phyloP scores from a whole-genome alignment of 805 yeast genomes.

The Candida boidinii region DNA sequence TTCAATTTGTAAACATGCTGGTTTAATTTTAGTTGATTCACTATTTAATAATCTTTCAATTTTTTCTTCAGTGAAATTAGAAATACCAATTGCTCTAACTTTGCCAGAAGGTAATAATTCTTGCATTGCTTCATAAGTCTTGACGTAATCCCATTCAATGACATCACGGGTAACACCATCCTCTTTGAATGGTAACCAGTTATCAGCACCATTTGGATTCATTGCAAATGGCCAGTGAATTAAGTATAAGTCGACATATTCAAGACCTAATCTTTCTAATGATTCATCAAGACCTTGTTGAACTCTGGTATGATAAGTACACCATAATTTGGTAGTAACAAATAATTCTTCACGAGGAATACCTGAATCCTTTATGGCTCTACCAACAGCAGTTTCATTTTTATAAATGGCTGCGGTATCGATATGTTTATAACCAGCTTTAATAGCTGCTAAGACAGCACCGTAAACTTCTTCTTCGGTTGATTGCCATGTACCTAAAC shows the following conservation, averaged over 20 bases:
- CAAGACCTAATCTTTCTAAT: conserved; percentile 41
- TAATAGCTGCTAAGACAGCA: conserved; percentile 53
- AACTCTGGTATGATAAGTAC: conserved; percentile 29
- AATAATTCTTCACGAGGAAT: conserved; percentile 42
- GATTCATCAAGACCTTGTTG: conserved; percentile 41
- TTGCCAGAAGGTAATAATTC: conserved; percentile 43
- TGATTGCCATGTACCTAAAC: conserved; percentile 69
- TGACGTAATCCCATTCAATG: conserved; percentile 29
- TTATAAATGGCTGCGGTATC: conserved; percentile 69
- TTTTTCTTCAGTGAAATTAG: conserved; percentile 57
- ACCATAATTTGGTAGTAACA: conserved; percentile 59
- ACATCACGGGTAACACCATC: conserved; percentile 28
- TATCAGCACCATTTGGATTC: conserved; percentile 27
- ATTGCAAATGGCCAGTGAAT: conserved; percentile 58
- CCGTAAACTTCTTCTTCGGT: conserved; percentile 37
- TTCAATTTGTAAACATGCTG: conserved; percentile 73
- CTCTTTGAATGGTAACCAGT: conserved; percentile 24
- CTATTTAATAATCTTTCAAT: conserved; percentile 41
- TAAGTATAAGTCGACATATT: conserved; percentile 57
- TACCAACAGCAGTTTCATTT: conserved; percentile 62
- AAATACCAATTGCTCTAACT: conserved; percentile 67
- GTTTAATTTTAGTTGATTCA: conserved; percentile 43
- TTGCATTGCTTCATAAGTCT: conserved; percentile 65
- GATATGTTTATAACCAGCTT: conserved; percentile 61
- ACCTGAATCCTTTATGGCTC: conserved; percentile 40